Evolutionary conservation across 2,329 filamentous ascomycete species (phyloP).

Genomic region (Paramyrothecium roridum): DNA sequence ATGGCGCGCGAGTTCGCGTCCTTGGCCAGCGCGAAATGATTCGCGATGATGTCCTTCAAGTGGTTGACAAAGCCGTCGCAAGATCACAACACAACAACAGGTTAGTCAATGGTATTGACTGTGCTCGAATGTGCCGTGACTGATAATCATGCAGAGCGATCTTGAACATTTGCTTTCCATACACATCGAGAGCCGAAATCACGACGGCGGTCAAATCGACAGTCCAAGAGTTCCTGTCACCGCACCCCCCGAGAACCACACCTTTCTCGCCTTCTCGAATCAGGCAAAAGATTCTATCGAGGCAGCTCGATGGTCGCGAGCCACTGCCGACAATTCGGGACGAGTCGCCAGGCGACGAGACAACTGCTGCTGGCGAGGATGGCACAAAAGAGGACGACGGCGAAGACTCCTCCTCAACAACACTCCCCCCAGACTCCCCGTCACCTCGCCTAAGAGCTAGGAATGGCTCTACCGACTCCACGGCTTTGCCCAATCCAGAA

Average conservation of each 20-base stretch:
- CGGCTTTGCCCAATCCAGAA: conserved; percentile 68
- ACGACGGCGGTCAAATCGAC: conserved; percentile 85
- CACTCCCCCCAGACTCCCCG: conserved; percentile 52
- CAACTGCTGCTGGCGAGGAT: conserved; percentile 41
- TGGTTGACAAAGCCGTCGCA: conserved; percentile 80
- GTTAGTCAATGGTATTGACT: conserved; percentile 36
- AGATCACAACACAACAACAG: conserved; percentile 85
- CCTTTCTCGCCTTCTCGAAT: conserved; percentile 88
- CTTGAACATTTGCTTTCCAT: conserved; percentile 96
- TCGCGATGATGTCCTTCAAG: conserved; percentile 81
- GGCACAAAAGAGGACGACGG: conserved; percentile 41
- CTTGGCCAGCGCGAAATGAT: conserved; percentile 82
- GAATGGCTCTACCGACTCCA: conserved; percentile 28
- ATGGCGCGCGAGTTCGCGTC: conserved; percentile 83
- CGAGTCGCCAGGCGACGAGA: conserved; percentile 37
- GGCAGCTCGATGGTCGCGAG: conserved; percentile 50
- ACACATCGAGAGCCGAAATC: conserved; percentile 94
- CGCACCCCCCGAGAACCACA: conserved; percentile 61
- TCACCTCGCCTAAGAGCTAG: conserved; percentile 32
- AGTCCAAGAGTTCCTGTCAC: conserved; percentile 79
- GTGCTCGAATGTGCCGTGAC: background rate
- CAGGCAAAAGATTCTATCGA: conserved; percentile 76
- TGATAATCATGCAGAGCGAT: conserved; percentile 38
- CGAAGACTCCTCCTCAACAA: conserved; percentile 59
- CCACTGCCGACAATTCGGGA: conserved; percentile 48